Conservation (phyloP, 768 basidiomycete species). For the Hericium erinaceus region DNA sequence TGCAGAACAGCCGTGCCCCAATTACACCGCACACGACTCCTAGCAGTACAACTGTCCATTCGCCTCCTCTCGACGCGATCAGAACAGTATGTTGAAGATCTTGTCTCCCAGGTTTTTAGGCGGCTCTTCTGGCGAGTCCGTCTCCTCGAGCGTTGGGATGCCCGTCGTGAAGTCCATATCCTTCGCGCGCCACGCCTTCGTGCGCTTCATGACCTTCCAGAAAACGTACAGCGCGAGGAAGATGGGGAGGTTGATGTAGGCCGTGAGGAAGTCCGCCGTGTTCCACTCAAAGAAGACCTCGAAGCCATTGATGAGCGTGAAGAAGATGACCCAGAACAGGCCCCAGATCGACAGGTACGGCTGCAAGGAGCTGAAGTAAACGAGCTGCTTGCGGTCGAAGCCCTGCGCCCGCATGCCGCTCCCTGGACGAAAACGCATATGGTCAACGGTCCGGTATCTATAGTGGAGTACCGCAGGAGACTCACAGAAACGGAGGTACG, state of each 20-base stretch:
- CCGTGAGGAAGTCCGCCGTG: conserved; percentile 39
- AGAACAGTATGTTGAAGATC: conserved; percentile 46
- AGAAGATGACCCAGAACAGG: conserved; percentile 51
- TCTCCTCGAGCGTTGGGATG: conserved; percentile 63
- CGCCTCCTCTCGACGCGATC: conserved; percentile 4
- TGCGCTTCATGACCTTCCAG: conserved; percentile 34
- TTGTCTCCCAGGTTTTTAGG: conserved; percentile 43
- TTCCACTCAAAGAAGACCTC: conserved; percentile 58
- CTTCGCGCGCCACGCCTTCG: conserved; percentile 39
- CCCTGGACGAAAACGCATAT: conserved; percentile 25
- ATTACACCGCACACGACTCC: no score
- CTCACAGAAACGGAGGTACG: conserved; percentile 65
- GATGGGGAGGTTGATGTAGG: conserved; percentile 33
- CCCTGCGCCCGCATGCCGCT: conserved; percentile 59
- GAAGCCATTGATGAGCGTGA: conserved; percentile 49
- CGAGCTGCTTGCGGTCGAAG: conserved; percentile 47
- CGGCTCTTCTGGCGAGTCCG: conserved; percentile 42
- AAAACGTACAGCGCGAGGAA: conserved; percentile 36
- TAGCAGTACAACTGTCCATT: no score
- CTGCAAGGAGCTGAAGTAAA: conserved; percentile 53
- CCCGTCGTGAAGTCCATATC: conserved; percentile 72
- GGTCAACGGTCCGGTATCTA: neutral
- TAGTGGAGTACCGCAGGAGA: conserved; percentile 11
- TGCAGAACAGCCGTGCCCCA: neutral
- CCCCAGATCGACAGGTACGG: conserved; percentile 68